Evolutionary conservation across 768 basidiomycete genomes (phyloP).

Genomic region (Grammothele lineata): DNA sequence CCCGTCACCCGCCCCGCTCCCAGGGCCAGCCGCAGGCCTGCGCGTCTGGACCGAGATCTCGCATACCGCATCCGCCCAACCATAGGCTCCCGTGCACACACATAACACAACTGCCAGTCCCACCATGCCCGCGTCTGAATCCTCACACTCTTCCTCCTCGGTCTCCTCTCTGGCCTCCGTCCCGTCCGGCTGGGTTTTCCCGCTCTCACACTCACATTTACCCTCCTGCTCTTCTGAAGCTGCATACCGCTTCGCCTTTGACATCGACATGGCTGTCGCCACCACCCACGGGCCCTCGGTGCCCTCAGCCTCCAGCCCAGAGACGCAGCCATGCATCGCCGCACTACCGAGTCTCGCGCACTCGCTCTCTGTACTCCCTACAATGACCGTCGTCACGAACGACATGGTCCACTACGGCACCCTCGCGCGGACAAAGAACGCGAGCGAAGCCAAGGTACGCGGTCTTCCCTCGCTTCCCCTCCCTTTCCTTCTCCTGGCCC

Average conservation of each 20-base stretch:
- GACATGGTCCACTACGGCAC: conserved; percentile 29
- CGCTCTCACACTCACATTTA: conserved; percentile 2
- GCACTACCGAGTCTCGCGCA: conserved; percentile 26
- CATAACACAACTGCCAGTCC: too few relatives aligned
- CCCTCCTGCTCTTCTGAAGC: too few relatives aligned
- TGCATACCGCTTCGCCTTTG: not conserved
- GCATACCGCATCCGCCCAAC: not conserved
- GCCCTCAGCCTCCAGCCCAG: conserved; percentile 1
- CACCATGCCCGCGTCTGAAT: not conserved
- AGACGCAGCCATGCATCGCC: conserved; percentile 18
- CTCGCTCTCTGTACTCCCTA: conserved; percentile 26
- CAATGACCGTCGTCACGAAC: conserved; percentile 24
- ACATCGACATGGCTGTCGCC: too few relatives aligned
- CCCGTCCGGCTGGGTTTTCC: conserved; percentile 4
- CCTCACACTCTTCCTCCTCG: conserved; percentile 12
- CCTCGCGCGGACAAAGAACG: conserved; percentile 20
- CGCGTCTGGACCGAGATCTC: not conserved
- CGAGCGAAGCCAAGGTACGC: conserved; percentile 25
- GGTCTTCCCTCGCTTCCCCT: not conserved
- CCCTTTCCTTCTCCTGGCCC: conserved; percentile 1
- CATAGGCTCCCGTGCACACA: not conserved
- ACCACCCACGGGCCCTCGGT: too few relatives aligned
- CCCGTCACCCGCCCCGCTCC: not conserved
- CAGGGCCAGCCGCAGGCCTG: not conserved
- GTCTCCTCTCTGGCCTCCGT: conserved; percentile 12